These are phyloP conservation scores for Cercospora zeina DNA, from an alignment of 2,329 filamentous ascomycete genomes.

Conservation along the genomic window DNA sequence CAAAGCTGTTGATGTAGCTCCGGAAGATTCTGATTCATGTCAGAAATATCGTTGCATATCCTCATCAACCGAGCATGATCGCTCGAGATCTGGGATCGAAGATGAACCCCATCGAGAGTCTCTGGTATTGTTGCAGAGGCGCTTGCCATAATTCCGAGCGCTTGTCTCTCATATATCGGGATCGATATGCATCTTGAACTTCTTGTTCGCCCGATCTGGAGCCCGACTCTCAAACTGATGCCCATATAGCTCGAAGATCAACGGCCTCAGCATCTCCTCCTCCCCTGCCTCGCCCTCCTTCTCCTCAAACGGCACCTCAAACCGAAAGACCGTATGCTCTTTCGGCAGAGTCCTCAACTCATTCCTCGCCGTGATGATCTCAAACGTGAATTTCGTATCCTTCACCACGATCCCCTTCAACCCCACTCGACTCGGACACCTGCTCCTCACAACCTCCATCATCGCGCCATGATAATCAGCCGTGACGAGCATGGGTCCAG, in stretches of 20 bases:
- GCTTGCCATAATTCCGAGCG: no score
- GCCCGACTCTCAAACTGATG: conserved; percentile 82
- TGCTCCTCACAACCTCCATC: conserved; percentile 77
- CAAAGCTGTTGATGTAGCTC: no score
- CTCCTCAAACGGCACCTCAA: conserved; percentile 61
- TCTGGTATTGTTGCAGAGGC: no score
- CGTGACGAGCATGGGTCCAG: conserved; percentile 71
- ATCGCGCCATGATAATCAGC: conserved; percentile 90
- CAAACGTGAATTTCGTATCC: conserved; percentile 83
- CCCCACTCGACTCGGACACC: conserved; percentile 79
- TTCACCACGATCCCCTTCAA: conserved; percentile 82
- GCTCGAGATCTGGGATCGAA: no score
- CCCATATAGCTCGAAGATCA: conserved; percentile 83
- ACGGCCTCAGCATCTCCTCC: conserved; percentile 42
- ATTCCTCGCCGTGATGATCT: conserved; percentile 73
- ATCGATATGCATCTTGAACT: conserved; percentile 84
- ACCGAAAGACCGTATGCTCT: conserved; percentile 80
- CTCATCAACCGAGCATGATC: no score
- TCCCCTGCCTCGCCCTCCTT: conserved; percentile 28
- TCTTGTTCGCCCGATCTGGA: conserved; percentile 82
- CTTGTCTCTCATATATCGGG: conserved; percentile 62
- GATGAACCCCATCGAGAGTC: no score
- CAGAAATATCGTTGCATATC: no score
- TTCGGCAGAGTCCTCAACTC: conserved; percentile 80
- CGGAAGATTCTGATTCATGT: no score